These are phyloP conservation scores for Yarrowia porcina DNA, from an alignment of 805 yeast genomes.

Conservation along the genomic window DNA sequence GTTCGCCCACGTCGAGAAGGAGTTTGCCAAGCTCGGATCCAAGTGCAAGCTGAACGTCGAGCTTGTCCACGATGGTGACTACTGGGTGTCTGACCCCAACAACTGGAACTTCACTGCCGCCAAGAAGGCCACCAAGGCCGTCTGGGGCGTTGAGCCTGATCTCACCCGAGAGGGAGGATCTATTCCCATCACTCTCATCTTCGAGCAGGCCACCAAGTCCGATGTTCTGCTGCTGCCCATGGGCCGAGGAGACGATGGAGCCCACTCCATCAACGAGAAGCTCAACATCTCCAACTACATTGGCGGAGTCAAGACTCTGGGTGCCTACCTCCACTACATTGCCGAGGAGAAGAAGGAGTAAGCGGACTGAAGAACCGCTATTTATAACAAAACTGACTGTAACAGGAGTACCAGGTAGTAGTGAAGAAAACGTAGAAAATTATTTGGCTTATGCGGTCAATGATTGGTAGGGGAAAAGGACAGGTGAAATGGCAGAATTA, in stretches of 20 bases:
- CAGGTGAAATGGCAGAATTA: no score
- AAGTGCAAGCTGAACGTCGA: constrained; percentile 72
- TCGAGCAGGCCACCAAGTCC: constrained; percentile 81
- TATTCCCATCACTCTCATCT: constrained; percentile 92
- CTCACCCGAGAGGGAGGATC: constrained; percentile 99
- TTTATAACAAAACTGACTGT: neutral
- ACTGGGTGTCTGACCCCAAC: constrained; percentile 94
- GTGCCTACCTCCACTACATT: constrained; percentile 89
- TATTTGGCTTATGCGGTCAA: no score
- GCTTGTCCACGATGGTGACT: constrained; percentile 89
- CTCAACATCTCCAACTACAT: constrained; percentile 83
- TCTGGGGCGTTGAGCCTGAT: constrained; percentile 94
- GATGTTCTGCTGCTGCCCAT: constrained; percentile 88
- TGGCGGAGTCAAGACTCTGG: constrained; percentile 88
- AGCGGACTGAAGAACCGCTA: neutral
- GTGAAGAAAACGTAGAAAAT: no score
- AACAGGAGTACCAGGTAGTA: no score
- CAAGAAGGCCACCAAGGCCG: constrained; percentile 85
- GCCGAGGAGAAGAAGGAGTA: constrained; percentile 39
- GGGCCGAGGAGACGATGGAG: constrained; percentile 99
- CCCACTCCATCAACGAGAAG: constrained; percentile 97
- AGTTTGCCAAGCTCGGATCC: constrained; percentile 65
- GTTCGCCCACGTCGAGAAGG: constrained; percentile 60
- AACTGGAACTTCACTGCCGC: constrained; percentile 94
- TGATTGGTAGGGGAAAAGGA: no score